Base-by-base conservation (phyloP, 2,329 filamentous ascomycete species). In the Diaporthe sp. region DNA sequence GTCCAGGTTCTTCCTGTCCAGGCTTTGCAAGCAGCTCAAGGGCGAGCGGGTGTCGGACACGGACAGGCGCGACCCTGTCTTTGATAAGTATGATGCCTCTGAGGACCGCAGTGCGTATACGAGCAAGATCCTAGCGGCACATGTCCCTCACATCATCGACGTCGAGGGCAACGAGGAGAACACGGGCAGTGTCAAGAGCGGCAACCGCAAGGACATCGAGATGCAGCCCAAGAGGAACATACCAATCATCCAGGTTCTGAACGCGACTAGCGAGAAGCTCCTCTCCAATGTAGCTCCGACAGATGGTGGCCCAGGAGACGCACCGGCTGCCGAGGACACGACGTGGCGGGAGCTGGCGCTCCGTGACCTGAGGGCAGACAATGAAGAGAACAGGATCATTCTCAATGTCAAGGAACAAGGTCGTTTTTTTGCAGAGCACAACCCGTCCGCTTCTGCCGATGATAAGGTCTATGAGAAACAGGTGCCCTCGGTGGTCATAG, bases 121-220 rank as follows among this genome's bases (percentile, higher is more conserved):
- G 15, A 89, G 86, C 80, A 88, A 87, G 77, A 86, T 91, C 64
- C 85, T 90, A 77, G 86, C 92, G 4, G 86, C 92, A 45, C 90
- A 93, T 73, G 91, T 99, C 28, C 96, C 97, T 0, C 92, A 96
- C 79, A 96, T 97, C 77, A 96, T 99, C 78, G 94, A 99, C 82
- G 84, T 99, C 35, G 95, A 96, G 81, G 97, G 93, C 40, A 99
- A 99, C 80, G 97, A 98, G 84, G 94, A 97, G 82, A 96, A 99
- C 80, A 92, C 97, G 82, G 97, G 95, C 78, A 94, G 96, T 71
- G 91, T 93, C 80, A 92, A 89, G 79, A 85, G 89, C 76, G 97
- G 97, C 67, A 98, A 99, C 82, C 89, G 93, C 70, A 95, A 96
- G 72, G 95, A 98, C 81, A 86, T 94, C 47, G 97, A 97, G 77